Evolutionary conservation across 495 filamentous ascomycete species (phyloP).

Genomic region (Aspergillus taichungensis): DNA sequence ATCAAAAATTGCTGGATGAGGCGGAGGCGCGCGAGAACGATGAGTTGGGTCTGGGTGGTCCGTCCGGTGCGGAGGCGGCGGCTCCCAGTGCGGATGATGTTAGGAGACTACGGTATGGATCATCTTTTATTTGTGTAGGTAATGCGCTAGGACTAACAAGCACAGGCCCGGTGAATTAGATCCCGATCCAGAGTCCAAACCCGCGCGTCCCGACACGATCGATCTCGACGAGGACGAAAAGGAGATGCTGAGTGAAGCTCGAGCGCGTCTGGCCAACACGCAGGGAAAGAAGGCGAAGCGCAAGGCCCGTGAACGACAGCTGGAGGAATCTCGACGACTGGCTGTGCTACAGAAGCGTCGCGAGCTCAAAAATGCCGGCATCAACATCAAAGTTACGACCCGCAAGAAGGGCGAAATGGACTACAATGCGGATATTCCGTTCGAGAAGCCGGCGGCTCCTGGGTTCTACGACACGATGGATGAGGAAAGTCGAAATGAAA

Average conservation of each 20-base stretch:
- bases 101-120: slow-evolving; percentile 56
- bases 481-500: slow-evolving; percentile 73
- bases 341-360: slow-evolving; percentile 90
- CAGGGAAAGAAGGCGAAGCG: slow-evolving; percentile 99
- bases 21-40: slow-evolving; percentile 83
- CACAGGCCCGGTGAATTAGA: slow-evolving; percentile 80
- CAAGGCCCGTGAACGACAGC: slow-evolving; percentile 89
- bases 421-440: slow-evolving; percentile 97
- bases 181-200: slow-evolving; percentile 92
- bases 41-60: slow-evolving; percentile 78
- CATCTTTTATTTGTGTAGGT: background rate
- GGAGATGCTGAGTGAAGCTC: slow-evolving; percentile 97
- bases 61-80: slow-evolving; percentile 75
- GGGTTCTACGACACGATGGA: slow-evolving; percentile 92
- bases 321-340: slow-evolving; percentile 86
- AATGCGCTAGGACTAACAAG: no score
- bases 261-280: slow-evolving; percentile 91
- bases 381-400: slow-evolving; percentile 94
- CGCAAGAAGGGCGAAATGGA: slow-evolving; percentile 96
- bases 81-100: slow-evolving; percentile 94
- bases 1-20: slow-evolving; percentile 93
- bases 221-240: slow-evolving; percentile 99
- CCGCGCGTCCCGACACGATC: slow-evolving; percentile 93
- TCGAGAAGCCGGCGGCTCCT: slow-evolving; percentile 81
- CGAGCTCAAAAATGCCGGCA: slow-evolving; percentile 93